Evolutionary conservation across 2,329 filamentous ascomycete species (phyloP).

Genomic region (Rutstroemia sp.): DNA sequence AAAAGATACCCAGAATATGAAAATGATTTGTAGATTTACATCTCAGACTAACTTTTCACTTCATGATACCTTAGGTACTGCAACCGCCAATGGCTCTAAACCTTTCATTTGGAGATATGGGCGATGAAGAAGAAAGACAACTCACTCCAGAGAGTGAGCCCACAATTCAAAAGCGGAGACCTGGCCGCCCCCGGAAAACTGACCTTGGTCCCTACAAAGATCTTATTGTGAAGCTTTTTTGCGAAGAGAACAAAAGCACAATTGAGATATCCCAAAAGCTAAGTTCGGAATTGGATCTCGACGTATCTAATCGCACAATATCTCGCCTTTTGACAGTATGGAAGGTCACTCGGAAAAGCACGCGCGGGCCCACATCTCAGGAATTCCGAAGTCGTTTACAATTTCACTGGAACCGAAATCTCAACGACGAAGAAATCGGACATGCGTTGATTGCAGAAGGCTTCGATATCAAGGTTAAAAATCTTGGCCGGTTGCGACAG

Average conservation of each 20-base stretch:
- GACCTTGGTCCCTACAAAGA: constrained; percentile 25
- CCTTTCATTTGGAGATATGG: not conserved
- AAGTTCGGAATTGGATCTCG: constrained; percentile 23
- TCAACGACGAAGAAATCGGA: constrained; percentile 26
- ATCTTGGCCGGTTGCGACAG: constrained; percentile 23
- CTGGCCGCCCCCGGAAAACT: constrained; percentile 22
- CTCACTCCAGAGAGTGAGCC: not conserved
- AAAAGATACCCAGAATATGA: too few relatives aligned
- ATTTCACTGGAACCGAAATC: constrained; percentile 27
- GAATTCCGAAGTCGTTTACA: constrained; percentile 21
- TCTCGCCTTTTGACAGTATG: constrained; percentile 24
- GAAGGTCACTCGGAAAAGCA: constrained; percentile 23
- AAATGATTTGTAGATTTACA: too few relatives aligned
- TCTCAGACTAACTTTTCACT: too few relatives aligned
- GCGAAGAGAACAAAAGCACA: constrained; percentile 19
- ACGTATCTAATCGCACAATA: constrained; percentile 26
- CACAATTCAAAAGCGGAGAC: constrained; percentile 12
- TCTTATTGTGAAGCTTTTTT: constrained; percentile 23
- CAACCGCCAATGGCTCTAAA: too few relatives aligned
- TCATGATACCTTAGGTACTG: too few relatives aligned
- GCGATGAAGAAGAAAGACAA: not conserved
- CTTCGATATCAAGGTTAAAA: constrained; percentile 23
- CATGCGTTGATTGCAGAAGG: constrained; percentile 21
- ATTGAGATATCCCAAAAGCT: constrained; percentile 24
- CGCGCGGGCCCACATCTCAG: constrained; percentile 19